Base-by-base conservation (phyloP, 805 yeast species). In the Kuraishia floccosa region DNA sequence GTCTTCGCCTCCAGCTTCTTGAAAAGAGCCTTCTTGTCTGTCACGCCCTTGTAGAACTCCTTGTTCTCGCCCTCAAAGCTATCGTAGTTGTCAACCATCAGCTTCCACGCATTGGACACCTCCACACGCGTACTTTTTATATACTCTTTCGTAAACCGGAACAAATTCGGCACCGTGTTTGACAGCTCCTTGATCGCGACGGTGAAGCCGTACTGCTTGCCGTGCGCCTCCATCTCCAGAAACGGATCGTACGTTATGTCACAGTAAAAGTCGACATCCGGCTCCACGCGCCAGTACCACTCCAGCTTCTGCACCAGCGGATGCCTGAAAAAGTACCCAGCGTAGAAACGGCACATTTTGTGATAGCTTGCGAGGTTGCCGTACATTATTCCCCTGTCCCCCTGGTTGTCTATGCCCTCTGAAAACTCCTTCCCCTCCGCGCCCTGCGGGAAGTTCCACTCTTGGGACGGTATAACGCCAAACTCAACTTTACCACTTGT, bases 201-300 rank as follows among this genome's bases (percentile, higher is more conserved):
- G 5, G 84, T 84, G 52, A 83, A 91, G 0, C 95, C 97, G 47
- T 87, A 87, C 41, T 67, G 70, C 53, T 87, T 87, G 27, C 72
- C 68, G 35, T 49, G 46, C 30, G 59, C 61, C 30, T 69, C 69
- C 96, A 89, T 85, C 44, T 80, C 84, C 11, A 65, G 41, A 47
- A 89, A 91, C 10, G 96, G 94, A 54, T 89, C 97, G 54, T 87
- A 85, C 0, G 94, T 79, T 33, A 86, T 54, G 51, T 89, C 96
- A 55, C 98, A 89, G 50, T 66, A 85, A 48, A 84, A 85, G 40
- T 82, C 77, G 25, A 89, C 91, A 40, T 80, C 80, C 3, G 97
- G 97, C 52, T 91, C 98, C 9, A 91, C 85, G 34, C 97, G 66
- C 96, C 96, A 87, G 56, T 86, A 89, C 93, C 95, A 89, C 38